Percentiles rank a stretch among this genome's conserved stretches.
Evolutionary conservation across 1,284 basidiomycete genomes (phyloP).

Genomic region (Puccinia polysora): DNA sequence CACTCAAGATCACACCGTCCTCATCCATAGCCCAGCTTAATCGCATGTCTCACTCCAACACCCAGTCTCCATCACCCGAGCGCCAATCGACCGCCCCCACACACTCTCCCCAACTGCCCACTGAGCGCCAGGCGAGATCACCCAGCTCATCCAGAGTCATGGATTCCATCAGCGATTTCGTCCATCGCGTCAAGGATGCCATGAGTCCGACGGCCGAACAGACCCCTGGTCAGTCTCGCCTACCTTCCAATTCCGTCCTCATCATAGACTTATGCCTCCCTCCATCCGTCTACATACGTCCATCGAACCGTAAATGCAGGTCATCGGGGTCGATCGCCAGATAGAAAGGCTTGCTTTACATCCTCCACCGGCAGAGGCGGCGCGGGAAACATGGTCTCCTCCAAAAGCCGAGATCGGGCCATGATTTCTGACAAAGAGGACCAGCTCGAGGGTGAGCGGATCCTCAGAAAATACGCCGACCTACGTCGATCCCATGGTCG

Average conservation of each 20-base stretch:
- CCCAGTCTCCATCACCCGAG: too few relatives aligned
- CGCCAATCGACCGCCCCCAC: too few relatives aligned
- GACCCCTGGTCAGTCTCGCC: not conserved
- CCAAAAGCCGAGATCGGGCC: not conserved
- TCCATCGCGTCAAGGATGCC: constrained; percentile 12
- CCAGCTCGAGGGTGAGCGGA: not conserved
- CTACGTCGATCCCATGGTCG: constrained; percentile 20
- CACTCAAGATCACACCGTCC: too few relatives aligned
- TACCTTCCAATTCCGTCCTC: not conserved
- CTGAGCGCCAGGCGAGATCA: too few relatives aligned
- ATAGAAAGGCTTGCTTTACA: not conserved
- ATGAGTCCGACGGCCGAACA: not conserved
- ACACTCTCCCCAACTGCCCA: too few relatives aligned
- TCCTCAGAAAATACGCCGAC: not conserved
- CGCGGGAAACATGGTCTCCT: constrained; percentile 21
- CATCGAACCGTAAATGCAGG: not conserved
- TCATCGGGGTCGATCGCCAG: not conserved
- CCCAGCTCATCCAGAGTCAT: not conserved
- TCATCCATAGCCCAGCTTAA: too few relatives aligned
- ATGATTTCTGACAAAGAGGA: constrained; percentile 1
- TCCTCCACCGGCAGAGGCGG: constrained; percentile 31
- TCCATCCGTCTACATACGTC: not conserved
- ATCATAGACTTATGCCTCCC: not conserved
- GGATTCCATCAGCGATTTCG: constrained; percentile 20
- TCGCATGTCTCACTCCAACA: too few relatives aligned